phyloP scores from a whole-genome alignment of 2,329 filamentous ascomycete species.

The Aspergillus luchuensis region DNA sequence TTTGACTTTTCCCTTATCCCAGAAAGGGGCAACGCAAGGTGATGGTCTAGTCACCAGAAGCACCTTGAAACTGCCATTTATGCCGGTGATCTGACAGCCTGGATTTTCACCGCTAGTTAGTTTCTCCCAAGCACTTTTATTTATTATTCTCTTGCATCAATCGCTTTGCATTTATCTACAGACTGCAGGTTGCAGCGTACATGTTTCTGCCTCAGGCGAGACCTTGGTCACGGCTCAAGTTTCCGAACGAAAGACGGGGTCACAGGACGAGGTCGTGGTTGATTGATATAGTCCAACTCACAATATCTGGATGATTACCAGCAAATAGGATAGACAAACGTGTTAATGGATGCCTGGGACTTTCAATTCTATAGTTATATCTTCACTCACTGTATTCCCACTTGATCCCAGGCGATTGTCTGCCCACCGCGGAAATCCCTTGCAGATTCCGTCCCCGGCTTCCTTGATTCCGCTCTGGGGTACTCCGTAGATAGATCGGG shows the following conservation, averaged over 20 bases:
- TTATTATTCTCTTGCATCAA: not conserved
- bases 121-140: not conserved
- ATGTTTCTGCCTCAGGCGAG: slow-evolving; percentile 1
- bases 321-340: not conserved
- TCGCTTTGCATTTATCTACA: not conserved
- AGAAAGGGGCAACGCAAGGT: slow-evolving; percentile 14
- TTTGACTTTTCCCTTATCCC: too few relatives aligned
- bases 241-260: not conserved
- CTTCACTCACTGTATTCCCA: not conserved
- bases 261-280: not conserved
- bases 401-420: not conserved
- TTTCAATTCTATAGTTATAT: not conserved
- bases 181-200: not conserved
- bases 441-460: not conserved
- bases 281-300: not conserved
- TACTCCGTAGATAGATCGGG: not conserved
- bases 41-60: not conserved
- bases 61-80: slow-evolving; percentile 5
- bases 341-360: not conserved
- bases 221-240: not conserved
- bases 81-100: not conserved
- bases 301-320: not conserved
- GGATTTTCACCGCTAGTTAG: slow-evolving; percentile 6
- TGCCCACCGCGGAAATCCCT: not conserved
- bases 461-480: not conserved